Base-by-base conservation (phyloP, 192 early-diverging fungal genomes). In the Endogone sp. region DNA sequence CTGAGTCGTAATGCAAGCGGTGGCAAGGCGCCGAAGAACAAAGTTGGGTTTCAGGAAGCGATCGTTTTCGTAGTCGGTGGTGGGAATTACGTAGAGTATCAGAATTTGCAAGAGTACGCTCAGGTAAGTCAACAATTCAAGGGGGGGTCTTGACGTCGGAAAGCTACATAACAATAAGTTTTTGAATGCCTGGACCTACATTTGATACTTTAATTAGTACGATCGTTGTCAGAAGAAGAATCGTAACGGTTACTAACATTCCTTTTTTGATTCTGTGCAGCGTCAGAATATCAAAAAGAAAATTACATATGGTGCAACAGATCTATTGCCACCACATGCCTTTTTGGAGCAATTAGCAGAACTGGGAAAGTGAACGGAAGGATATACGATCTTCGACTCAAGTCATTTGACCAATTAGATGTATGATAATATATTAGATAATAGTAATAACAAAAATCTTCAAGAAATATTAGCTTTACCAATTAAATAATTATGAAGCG, bases 11-110 rank as follows among this genome's bases (percentile, higher is more conserved):
- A 86, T 64, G 76, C 77, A 37, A 49, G 37, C 16, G 37, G 37
- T 6, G 1, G 37, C 16, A 71, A 80, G 76, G 67, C 71, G 27
- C 68, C 71, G 21, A 66, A 73, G 59, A 75, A 78, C 29, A 78
- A 81, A n/a, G 80, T 81, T 0, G 79, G 86, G 0, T 94, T 92
- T 70, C 89, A 93, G 64, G 93, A 98, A 63, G 96, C 95, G 3
- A 91, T 99, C 75, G 98, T 99, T 25, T 98, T 99, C 88, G 92
- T 96, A 11, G 87, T 98, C 54, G 98, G 98, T 27, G 98, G 98
- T 37, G 98, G 98, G 26, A 98, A 98, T 75, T 99, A 98, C 80
- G 81, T 95, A 62, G 98, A 99, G 82, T 95, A 96, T 77, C 95
- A 97, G 70, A 98, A 98, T 78, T 71, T 98, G 72, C 86, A 89